Base-by-base conservation (phyloP, 331 rosid species). In the Spiraea crenata region DNA sequence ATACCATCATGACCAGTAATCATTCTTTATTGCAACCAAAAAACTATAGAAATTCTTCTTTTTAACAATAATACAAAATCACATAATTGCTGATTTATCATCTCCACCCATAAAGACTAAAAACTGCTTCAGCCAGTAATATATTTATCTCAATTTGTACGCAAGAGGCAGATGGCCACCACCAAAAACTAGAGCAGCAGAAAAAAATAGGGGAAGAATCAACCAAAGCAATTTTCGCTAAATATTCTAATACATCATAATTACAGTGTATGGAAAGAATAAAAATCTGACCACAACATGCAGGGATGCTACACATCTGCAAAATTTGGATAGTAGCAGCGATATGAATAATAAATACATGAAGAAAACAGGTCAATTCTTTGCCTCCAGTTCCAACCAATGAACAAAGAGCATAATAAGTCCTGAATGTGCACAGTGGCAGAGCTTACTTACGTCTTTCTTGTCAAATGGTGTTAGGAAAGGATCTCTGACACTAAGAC, bases 401-500 rank as follows among this genome's bases (percentile, higher is more conserved):
- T 49, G 13, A 69, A 70, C 46, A 31, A 6, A 25, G 63, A 39
- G 75, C 56, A 56, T 4, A 16, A 13, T 9, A 56, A 16, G 60
- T 63, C 25, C 52, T 40, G 5, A 7, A 76, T 38, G 39, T 46
- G 54, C 73, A 69, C 25, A 51, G 63, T 6, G n/a, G 42, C 55
- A 71, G 46, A 77, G 79, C 44, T 62, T 59, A 72, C 99, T 86
- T 82, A 95, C 99, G 71, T 91, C 98, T 74, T 89, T 95, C 78
- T 89, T 95, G 78, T 95, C 98, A 67, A 88, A 57, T n/a, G 99
- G 99, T 42, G 87, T 77, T 69, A 89, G 81, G 76, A 95, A 91
- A 76, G 98, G 96, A 87, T 95, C 99, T 74, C 99, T 88, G 73
- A 91, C 98, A 69, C 99, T 95, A 38, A 91, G 93, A 57, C 99